phyloP scores from a whole-genome alignment of 768 basidiomycete genomes.

The Tylopilus sp. region DNA sequence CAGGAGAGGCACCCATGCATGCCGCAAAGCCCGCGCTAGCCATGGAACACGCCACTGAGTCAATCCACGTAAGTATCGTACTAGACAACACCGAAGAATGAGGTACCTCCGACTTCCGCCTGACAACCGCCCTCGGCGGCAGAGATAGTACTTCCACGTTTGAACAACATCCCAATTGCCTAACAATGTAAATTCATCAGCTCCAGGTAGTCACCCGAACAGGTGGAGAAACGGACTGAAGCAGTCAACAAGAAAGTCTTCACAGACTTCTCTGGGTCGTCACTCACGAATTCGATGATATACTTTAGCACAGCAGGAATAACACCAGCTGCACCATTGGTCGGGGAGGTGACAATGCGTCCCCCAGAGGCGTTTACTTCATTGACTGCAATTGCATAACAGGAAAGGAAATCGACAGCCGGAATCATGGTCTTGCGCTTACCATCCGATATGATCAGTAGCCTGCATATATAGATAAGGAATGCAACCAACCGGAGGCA shows the following conservation, averaged over 20 bases:
- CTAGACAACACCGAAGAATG: not conserved
- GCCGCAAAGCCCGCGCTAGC: slow-evolving; percentile 92
- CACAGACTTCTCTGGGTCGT: slow-evolving; percentile 85
- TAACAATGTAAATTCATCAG: slow-evolving; percentile 27
- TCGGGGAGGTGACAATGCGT: slow-evolving; percentile 91
- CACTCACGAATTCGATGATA: slow-evolving; percentile 86
- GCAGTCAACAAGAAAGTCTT: slow-evolving; percentile 90
- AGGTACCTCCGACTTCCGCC: slow-evolving; percentile 86
- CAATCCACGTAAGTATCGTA: not conserved
- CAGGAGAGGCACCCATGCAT: slow-evolving; percentile 88
- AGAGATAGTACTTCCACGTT: slow-evolving; percentile 94
- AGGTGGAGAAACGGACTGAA: slow-evolving; percentile 47
- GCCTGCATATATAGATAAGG: not conserved
- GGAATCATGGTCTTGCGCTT: slow-evolving; percentile 86
- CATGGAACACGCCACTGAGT: slow-evolving; percentile 89
- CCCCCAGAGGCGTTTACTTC: slow-evolving; percentile 94
- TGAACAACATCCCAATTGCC: slow-evolving; percentile 95
- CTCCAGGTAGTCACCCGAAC: not conserved
- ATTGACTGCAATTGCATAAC: slow-evolving; percentile 93
- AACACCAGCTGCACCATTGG: slow-evolving; percentile 91
- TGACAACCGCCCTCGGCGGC: slow-evolving; percentile 96
- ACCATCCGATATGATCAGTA: not conserved
- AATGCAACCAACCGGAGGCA: slow-evolving; percentile 66
- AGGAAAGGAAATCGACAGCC: slow-evolving; percentile 89
- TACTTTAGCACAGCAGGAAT: slow-evolving; percentile 93